These are phyloP conservation scores for Trichoderma harzianum DNA, from an alignment of 2,329 filamentous ascomycete genomes.

Conservation along the genomic window DNA sequence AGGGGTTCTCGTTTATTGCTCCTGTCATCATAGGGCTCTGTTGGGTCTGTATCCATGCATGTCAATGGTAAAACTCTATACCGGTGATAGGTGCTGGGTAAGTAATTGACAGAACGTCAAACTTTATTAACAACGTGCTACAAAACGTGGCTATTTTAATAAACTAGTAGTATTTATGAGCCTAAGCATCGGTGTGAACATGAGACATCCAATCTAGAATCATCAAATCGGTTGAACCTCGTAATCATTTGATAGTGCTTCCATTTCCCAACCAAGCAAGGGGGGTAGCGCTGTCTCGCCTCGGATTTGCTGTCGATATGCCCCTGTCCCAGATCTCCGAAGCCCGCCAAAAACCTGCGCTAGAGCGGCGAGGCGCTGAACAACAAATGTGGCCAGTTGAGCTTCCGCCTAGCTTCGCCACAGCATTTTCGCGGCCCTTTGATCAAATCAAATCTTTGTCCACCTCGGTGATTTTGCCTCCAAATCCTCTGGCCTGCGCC, in stretches of 20 bases:
- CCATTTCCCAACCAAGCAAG: neutral
- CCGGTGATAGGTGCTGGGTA: neutral
- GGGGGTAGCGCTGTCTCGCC: neutral
- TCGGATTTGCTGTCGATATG: constrained; percentile 6
- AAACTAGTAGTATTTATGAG: neutral
- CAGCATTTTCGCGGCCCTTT: constrained; percentile 24
- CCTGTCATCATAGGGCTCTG: neutral
- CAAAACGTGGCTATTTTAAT: neutral
- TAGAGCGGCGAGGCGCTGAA: constrained; percentile 7
- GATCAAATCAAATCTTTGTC: neutral
- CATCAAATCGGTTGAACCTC: neutral
- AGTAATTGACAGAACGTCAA: neutral
- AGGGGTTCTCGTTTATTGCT: neutral
- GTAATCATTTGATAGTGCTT: neutral
- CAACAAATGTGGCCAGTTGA: constrained; percentile 17
- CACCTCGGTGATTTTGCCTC: constrained; percentile 8
- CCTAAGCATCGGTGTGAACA: neutral
- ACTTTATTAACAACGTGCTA: neutral
- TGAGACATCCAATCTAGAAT: neutral
- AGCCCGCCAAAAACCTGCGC: constrained; percentile 6
- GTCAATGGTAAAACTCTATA: neutral
- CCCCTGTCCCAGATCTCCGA: constrained; percentile 17
- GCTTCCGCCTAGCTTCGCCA: constrained; percentile 22
- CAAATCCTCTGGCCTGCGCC: neutral
- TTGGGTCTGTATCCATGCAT: neutral